Evolutionary conservation across 164 flowering plant genomes (phyloP), one percentile per base, ranked within the genome.

Genomic region (Magnolia changhungtana): DNA sequence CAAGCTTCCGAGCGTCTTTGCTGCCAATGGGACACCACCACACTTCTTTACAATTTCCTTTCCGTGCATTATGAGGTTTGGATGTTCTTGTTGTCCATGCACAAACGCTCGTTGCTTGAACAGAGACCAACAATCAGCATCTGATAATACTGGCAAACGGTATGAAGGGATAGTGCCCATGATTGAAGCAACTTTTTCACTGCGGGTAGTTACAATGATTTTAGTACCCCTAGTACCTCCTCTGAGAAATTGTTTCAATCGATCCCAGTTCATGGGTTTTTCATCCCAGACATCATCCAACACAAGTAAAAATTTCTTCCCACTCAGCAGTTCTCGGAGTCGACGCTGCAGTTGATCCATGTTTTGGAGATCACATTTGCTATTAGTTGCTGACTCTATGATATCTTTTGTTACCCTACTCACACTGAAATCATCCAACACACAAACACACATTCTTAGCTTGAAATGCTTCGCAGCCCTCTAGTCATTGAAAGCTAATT

Each of bases 211-310:
- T 18, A 79, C 69, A 8, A 81, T 10, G 52, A 78, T n/a, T 29
- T n/a, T 68, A 61, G 76, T 78, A n/a, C 80, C 80, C 16, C 45
- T 49, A 0, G n/a, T 24, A 10, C 72, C 72, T 66, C 27, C 29
- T 58, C 18, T 66, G 8, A 78, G 55, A 7, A 50, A 29, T 50
- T 66, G 24, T 10, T 55, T 58, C 67, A 73, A 49, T 2, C 21
- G 7, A 10, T 73, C 80, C 76, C 76, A 78, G 19, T 72, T 59
- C 4, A n/a, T 55, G 23, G 3, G 50, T 14, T 68, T n/a, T 29
- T 78, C 73, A 61, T 78, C 67, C 80, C 80, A 73, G 1, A 78
- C 80, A 61, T 78, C 76, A 61, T 78, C 80, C 20, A 73, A 52
- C 21, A 73, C 75, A 24, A 77, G 75, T 21, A 77, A 67, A 73